Base-by-base conservation (phyloP, 495 filamentous ascomycete species). In the Podospora comata region DNA sequence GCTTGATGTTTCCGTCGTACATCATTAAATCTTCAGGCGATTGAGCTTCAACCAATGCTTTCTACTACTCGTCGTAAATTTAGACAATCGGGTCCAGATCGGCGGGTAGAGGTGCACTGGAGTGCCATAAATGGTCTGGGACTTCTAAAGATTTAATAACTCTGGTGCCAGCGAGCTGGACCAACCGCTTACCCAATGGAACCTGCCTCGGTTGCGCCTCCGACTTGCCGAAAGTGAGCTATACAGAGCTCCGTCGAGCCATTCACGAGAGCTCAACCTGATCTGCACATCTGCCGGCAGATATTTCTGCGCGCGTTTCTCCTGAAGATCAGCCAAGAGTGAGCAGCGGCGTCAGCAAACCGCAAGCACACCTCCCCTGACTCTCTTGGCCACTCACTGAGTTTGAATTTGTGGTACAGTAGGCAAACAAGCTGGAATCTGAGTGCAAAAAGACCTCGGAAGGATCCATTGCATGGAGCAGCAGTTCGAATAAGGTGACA, bases 241-340 rank as follows among this genome's bases (percentile, higher is more conserved):
- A 48, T 48, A 5, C 39, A 48, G 39, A 48, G 39, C 39, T 13
- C 39, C 15, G 15, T 13, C 39, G 1, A 48, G 39, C 39, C 39
- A 48, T 48, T 48, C 39, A 16, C 0, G 90, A 80, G 85, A 87
- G 32, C 6, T 67, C 13, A 62, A 62, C 20, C 26, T 62, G 16
- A 54, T 18, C 15, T n/a, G 32, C 9, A 30, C 61, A 60, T 13
- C 5, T 20, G 44, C 60, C 18, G 59, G 66, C 59, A 16, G n/a
- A 67, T 48, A 48, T 48, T 48, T 48, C 6, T 48, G 39, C 9
- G 15, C 13, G 39, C 13, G 39, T 11, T 48, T 48, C 39, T 48
- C 39, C 39, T 48, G 39, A 48, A 11, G 0, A 48, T 48, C 11
- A 48, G 1, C 39, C 39, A 16, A 48, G 39, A 16, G 39, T 48